Evolutionary conservation across 2,329 filamentous ascomycete species (phyloP), one percentile per base, ranked within the genome.

Genomic region (Kalmusia sp.): DNA sequence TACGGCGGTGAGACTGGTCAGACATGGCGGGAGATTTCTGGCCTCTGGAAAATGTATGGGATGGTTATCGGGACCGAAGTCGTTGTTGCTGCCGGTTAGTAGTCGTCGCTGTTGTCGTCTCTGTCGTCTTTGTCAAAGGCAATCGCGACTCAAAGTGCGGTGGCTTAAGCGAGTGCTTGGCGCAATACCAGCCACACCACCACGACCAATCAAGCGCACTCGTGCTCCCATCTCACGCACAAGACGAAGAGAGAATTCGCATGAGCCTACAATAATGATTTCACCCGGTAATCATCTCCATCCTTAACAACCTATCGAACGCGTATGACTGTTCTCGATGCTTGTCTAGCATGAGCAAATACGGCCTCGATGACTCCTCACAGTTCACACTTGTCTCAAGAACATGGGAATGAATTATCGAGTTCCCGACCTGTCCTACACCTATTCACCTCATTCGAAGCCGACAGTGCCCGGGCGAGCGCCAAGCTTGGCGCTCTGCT

Each of bases 1-100:
- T 63, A 63, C 61, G 69, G 63, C 69, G 69, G 67, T 72, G 69
- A 62, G 65, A 69, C 61, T 69, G 66, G 54, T 72, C 70, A 69
- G 70, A 70, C 70, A 72, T 72, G 64, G 66, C 68, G 69, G 67
- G 59, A 57, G 55, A 60, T 67, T 69, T 61, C 60, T 67, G 65
- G 59, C 58, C 63, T 65, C 58, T 54, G 59, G 52, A 51, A 54
- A 61, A 49, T 64, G 57, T 61, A 57, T 63, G 59, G 51, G 41
- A 63, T 60, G 57, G 63, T 59, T 61, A 52, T 61, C 61, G 62
- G 55, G 65, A 58, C 59, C 61, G 59, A 51, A 54, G 62, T 65
- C 63, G 65, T 63, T 59, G 58, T 62, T 71, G 64, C 63, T 69
- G 63, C 62, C 61, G 62, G 66, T 71, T 70, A 68, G 69, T 70